Evolutionary conservation across 2,329 filamentous ascomycete species (phyloP), one percentile per base, ranked within the genome.

Genomic region (Dryadomyces sulphureus): DNA sequence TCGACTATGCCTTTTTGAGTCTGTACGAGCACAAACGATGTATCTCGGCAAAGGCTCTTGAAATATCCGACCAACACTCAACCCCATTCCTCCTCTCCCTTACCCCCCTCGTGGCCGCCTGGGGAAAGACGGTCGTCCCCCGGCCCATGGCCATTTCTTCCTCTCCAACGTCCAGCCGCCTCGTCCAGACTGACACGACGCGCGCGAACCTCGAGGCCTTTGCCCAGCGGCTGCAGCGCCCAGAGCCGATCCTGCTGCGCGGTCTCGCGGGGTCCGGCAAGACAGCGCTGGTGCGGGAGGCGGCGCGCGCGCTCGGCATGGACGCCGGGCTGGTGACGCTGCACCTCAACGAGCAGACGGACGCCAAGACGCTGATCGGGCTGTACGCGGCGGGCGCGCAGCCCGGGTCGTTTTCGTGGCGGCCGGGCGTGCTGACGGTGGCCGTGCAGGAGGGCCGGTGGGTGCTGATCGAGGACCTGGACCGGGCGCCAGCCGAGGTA

Each of bases 381-480:
- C 78, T 96, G 59, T 96, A 99, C 63, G 85, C 90, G 1, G 92
- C 88, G 20, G 89, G 88, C 48, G 77, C 83, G 16, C 84, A 81
- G 50, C 89, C 88, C 1, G 89, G 89, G 1, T 89, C 85, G 9
- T 98, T 98, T 59, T 76, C 77, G 43, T 99, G 92, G 92, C 79
- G 85, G 49, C 78, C 92, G 3, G 92, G 92, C 63, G 85, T 96
- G 19, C 68, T 99, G 54, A 95, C 92, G 0, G 94, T 87, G 25
- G 93, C 93, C 32, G 88, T 96, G 3, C 81, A 76, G 57, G 90
- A 98, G 67, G 93, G 92, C 16, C 76, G 90, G 57, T 98, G 92
- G 93, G 84, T 98, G 7, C 70, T 98, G 53, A 93, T 99, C 49
- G 93, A 99, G 62, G 93, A 99, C 61, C 72, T 99, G 36, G 89